These are phyloP conservation scores for Yarrowia hollandica DNA, from an alignment of 805 yeast species.

Conservation along the genomic window DNA sequence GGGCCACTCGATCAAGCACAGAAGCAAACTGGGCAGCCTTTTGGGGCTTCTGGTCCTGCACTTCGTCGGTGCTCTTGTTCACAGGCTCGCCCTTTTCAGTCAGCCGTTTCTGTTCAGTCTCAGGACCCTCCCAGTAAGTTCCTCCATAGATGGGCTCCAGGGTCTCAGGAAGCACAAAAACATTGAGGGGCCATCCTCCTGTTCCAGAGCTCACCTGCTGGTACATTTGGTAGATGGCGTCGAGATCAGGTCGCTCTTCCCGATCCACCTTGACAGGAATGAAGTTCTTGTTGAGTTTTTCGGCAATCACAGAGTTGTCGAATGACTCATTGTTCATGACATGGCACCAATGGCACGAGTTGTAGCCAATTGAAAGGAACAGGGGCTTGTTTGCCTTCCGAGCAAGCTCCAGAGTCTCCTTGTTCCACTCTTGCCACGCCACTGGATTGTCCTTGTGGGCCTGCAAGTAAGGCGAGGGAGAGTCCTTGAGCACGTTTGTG, in stretches of 20 bases:
- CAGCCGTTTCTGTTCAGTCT: constrained; percentile 30
- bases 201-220: constrained; percentile 43
- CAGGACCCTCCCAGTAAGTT: constrained; percentile 44
- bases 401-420: constrained; percentile 40
- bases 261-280: constrained; percentile 45
- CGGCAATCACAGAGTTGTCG: constrained; percentile 37
- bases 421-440: constrained; percentile 44
- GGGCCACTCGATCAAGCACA: constrained; percentile 38
- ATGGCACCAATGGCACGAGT: constrained; percentile 45
- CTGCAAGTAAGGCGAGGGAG: constrained; percentile 36
- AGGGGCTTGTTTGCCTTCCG: constrained; percentile 40
- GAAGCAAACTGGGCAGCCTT: constrained; percentile 37
- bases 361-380: constrained; percentile 44
- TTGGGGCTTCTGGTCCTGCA: neutral
- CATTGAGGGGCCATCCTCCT: constrained; percentile 47
- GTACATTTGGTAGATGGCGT: constrained; percentile 44
- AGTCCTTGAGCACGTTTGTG: constrained; percentile 16
- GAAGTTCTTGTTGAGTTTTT: constrained; percentile 39
- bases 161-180: constrained; percentile 42
- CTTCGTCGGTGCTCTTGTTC: constrained; percentile 1
- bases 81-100: constrained; percentile 8
- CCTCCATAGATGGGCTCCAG: constrained; percentile 45
- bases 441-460: constrained; percentile 41
- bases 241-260: constrained; percentile 46
- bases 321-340: constrained; percentile 44